These are phyloP conservation scores for Trypanosomatidae sp. DNA, from an alignment of 208 protist species.

Conservation along the genomic window DNA sequence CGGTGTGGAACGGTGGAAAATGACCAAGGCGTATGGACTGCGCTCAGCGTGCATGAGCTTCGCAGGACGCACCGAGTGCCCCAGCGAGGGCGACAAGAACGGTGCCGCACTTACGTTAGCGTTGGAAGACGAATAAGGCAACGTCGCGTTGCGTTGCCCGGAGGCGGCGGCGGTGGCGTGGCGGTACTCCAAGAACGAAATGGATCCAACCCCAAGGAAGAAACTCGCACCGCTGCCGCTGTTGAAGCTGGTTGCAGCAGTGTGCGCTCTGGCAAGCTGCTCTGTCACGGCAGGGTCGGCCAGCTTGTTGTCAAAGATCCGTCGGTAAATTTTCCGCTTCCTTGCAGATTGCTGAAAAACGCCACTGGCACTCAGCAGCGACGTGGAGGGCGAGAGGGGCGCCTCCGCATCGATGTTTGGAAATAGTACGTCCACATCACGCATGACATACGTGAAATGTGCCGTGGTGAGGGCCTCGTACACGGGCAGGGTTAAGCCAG, in stretches of 20 bases:
- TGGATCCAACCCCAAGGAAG: constrained; percentile 26
- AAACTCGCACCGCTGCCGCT: constrained; percentile 2
- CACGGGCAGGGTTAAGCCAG: constrained; percentile 7
- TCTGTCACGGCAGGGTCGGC: constrained; percentile 19
- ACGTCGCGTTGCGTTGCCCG: constrained; percentile 1
- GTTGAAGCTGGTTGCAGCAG: not conserved
- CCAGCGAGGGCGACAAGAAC: not conserved
- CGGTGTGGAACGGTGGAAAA: constrained; percentile 22
- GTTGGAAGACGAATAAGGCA: not conserved
- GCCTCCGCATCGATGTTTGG: constrained; percentile 28
- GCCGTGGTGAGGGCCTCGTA: constrained; percentile 24
- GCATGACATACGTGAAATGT: constrained; percentile 36
- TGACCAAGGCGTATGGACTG: constrained; percentile 31
- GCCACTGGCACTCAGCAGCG: constrained; percentile 5
- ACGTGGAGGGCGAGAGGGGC: not conserved
- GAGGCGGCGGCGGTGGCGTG: not conserved
- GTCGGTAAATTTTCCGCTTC: constrained; percentile 28
- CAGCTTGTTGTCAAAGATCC: constrained; percentile 31
- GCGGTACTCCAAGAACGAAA: constrained; percentile 32
- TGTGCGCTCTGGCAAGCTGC: not conserved
- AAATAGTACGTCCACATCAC: constrained; percentile 30
- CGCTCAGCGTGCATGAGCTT: constrained; percentile 29
- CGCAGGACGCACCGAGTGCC: constrained; percentile 13
- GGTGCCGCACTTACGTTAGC: not conserved
- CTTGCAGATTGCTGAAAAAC: constrained; percentile 21